These are phyloP conservation scores for Lecanicillium sp. DNA, from an alignment of 2,329 filamentous ascomycete genomes.

Conservation along the genomic window DNA sequence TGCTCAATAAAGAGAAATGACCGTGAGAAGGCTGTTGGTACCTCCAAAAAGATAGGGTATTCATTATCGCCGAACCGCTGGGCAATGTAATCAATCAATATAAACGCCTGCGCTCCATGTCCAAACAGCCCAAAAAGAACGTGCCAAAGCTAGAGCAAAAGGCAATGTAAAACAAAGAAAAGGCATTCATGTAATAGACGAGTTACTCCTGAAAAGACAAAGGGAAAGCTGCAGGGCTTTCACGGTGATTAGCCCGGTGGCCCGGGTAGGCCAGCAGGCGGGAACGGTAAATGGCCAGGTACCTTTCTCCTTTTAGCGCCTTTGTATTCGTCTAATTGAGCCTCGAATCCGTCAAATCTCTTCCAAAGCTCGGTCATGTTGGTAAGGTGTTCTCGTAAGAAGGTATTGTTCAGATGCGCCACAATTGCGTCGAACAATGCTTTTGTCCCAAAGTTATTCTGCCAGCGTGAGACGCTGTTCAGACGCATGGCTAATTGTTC, in stretches of 20 bases:
- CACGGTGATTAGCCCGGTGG: no score
- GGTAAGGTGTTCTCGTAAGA: neutral
- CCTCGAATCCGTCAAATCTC: neutral
- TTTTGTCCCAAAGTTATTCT: conserved; percentile 42
- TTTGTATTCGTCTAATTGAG: neutral
- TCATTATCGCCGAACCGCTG: neutral
- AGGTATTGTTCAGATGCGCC: conserved; percentile 25
- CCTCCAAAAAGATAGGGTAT: neutral
- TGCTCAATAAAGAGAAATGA: neutral
- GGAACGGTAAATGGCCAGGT: neutral
- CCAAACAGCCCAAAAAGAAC: neutral
- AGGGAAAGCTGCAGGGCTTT: no score
- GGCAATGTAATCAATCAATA: neutral
- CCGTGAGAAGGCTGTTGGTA: neutral
- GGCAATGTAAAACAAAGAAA: neutral
- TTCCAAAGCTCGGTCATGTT: neutral
- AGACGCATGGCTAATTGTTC: conserved; percentile 33
- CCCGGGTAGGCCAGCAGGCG: no score
- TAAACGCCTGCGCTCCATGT: neutral
- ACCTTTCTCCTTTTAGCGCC: conserved; percentile 3
- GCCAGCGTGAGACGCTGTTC: no score
- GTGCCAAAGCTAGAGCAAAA: neutral
- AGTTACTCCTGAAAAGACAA: neutral
- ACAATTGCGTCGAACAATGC: conserved; percentile 36
- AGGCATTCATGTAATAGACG: neutral